Evolutionary conservation across 768 basidiomycete species (phyloP).

Genomic region (Rhodotorula kratochvilovae): DNA sequence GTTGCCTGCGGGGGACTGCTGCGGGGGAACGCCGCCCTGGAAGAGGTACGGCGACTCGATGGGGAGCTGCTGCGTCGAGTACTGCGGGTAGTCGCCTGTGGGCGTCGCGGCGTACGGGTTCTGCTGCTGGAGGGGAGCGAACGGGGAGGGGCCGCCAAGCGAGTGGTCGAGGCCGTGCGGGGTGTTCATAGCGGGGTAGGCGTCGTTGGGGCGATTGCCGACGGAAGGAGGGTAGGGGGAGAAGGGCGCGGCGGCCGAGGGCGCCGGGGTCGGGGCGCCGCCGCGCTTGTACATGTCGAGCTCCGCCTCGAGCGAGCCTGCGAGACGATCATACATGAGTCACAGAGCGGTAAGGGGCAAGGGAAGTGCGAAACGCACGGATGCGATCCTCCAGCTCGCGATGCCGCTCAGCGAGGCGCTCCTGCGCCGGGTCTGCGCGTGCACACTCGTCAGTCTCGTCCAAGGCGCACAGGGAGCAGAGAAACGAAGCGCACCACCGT

Average conservation of each 20-base stretch:
- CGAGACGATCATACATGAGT: no score
- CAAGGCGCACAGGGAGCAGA: no score
- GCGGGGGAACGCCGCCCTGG: background rate
- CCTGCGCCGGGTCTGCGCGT: constrained; percentile 19
- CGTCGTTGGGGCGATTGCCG: background rate
- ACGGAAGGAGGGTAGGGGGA: background rate
- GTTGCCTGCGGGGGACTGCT: background rate
- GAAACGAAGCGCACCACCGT: constrained; percentile 15
- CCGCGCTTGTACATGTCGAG: constrained; percentile 13
- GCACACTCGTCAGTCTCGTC: background rate
- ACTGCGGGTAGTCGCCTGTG: background rate
- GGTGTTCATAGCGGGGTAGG: background rate
- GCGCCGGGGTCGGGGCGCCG: background rate
- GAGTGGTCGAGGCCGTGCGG: background rate
- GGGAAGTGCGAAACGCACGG: constrained; percentile 5
- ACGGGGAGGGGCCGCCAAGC: background rate
- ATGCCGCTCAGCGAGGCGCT: constrained; percentile 13
- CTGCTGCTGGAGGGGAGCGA: background rate
- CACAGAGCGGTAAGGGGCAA: background rate
- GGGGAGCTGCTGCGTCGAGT: background rate
- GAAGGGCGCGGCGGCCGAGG: background rate
- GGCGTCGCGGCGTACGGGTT: background rate
- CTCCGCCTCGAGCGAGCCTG: constrained; percentile 34
- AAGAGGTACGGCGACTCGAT: background rate
- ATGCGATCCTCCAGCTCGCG: constrained; percentile 21